A percentile compares a stretch with the other conserved stretches of the same genome.
Conservation (phyloP, 345 rosid genomes). For the Lumnitzera littorea region DNA sequence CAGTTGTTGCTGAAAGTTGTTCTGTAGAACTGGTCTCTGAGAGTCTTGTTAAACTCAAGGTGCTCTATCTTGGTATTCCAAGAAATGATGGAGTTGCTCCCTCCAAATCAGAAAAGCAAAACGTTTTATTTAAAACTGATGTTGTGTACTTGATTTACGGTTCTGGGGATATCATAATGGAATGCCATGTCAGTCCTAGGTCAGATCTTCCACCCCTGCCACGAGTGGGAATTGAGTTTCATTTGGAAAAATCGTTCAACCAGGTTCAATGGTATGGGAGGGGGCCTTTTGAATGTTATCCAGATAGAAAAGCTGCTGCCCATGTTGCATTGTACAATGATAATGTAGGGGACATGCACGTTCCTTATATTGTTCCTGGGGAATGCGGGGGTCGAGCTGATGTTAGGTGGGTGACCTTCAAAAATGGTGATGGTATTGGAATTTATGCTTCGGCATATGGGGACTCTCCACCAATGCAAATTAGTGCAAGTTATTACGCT, state of each 20-base stretch:
- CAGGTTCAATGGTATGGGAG: constrained; percentile 77
- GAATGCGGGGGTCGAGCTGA: constrained; percentile 89
- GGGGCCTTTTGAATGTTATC: constrained; percentile 97
- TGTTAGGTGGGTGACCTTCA: constrained; percentile 88
- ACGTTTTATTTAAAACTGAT: constrained; percentile 43
- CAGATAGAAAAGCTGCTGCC: constrained; percentile 95
- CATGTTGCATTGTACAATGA: constrained; percentile 65
- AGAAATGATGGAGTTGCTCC: constrained; percentile 14
- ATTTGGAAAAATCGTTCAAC: constrained; percentile 61
- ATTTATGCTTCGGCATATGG: constrained; percentile 73
- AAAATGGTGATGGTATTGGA: constrained; percentile 63
- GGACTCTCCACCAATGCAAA: constrained; percentile 80
- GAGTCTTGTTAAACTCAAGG: constrained; percentile 39
- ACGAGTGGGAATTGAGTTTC: constrained; percentile 79
- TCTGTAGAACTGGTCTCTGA: constrained; percentile 39
- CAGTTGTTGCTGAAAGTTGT: constrained; percentile 54
- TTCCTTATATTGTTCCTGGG: constrained; percentile 91
- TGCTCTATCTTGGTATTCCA: constrained; percentile 35
- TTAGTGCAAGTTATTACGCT: constrained; percentile 83
- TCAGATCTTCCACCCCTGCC: constrained; percentile 84
- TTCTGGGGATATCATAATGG: constrained; percentile 72
- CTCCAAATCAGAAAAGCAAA: constrained; percentile 23
- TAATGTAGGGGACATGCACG: constrained; percentile 68
- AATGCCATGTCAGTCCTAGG: constrained; percentile 53
- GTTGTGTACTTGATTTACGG: constrained; percentile 52